Base-by-base conservation (phyloP, 441 rosid genomes). In the Corymbia citriodora region DNA sequence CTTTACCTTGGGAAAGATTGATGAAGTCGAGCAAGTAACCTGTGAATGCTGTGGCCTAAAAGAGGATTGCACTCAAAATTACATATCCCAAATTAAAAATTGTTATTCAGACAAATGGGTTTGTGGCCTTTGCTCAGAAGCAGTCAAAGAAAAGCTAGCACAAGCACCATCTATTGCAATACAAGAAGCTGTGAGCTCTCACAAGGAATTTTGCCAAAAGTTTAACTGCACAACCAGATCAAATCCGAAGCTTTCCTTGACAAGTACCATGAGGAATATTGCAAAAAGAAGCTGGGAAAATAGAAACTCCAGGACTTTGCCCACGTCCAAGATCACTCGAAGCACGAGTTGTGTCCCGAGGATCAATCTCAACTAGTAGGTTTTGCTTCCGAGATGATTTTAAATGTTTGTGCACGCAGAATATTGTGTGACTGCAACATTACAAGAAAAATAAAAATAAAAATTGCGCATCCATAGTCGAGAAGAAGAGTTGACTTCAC, bases 221-320 rank as follows among this genome's bases (percentile, higher is more conserved):
- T 94, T 92, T 90, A 93, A 93, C 82, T 85, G 16, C 59, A 92
- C 93, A 9, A 90, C 90, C 8, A 93, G 94, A 55, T 88, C 93
- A 29, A 91, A 93, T 83, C 94, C 93, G 81, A 92, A 93, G 49
- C 92, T 93, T 9, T 93, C 96, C 3, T 88, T 93, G 49, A 90
- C 96, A 21, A 53, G 21, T 82, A 87, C 93, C 33, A 93, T 94
- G 94, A 93, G 94, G 88, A 93, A 92, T 18, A 92, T 93, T 52
- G 94, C 94, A 2, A 92, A 91, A 92, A 90, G 89, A 91, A 92
- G 91, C 89, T 27, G 29, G 50, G 88, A 94, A 33, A 92, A 61
- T 17, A 92, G 94, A 91, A 90, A 89, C 40, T 90, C 90, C 87
- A 79, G 63, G 54, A 87, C 85, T 74, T 74, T 74, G 85, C 85